Evolutionary conservation across 2,329 filamentous ascomycete species (phyloP).

Genomic region (Xylaria sp.): DNA sequence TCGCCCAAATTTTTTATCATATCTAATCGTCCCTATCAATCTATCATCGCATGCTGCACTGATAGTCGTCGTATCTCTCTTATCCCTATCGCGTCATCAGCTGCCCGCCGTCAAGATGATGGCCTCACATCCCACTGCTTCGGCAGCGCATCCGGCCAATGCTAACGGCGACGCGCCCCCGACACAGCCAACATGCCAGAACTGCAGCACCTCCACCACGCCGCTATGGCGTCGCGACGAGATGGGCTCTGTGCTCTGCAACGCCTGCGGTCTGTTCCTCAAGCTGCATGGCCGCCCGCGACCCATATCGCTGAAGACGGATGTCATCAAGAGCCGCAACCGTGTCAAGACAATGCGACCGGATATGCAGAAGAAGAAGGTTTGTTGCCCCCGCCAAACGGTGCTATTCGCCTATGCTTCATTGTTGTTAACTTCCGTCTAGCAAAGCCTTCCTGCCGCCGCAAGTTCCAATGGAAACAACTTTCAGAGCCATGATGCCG

Average conservation of each 20-base stretch:
- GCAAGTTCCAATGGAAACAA: conserved; percentile 71
- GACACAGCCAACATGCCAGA: conserved; percentile 93
- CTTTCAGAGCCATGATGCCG: conserved; percentile 62
- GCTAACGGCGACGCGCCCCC: conserved; percentile 67
- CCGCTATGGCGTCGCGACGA: conserved; percentile 98
- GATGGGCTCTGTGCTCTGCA: conserved; percentile 93
- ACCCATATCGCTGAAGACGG: conserved; percentile 96
- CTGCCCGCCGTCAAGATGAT: conserved; percentile 45
- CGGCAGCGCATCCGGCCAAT: conserved; percentile 49
- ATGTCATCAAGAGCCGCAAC: conserved; percentile 99
- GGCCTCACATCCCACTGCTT: conserved; percentile 51
- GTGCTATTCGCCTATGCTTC: conserved; percentile 4
- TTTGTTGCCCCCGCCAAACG: conserved; percentile 33
- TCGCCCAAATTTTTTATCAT: conserved; percentile 43
- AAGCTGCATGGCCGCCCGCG: conserved; percentile 94
- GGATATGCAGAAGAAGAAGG: conserved; percentile 85
- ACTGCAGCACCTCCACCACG: conserved; percentile 94
- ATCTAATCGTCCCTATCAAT: conserved; percentile 43
- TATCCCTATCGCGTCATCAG: conserved; percentile 36
- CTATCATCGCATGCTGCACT: conserved; percentile 30
- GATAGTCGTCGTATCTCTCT: conserved; percentile 34
- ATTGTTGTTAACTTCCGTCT: conserved; percentile 36
- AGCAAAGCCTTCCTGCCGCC: conserved; percentile 54
- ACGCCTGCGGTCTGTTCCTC: conserved; percentile 96
- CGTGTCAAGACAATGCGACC: conserved; percentile 88